Evolutionary conservation across 2,329 filamentous ascomycete genomes (phyloP).

Genomic region (Onygenales sp.): DNA sequence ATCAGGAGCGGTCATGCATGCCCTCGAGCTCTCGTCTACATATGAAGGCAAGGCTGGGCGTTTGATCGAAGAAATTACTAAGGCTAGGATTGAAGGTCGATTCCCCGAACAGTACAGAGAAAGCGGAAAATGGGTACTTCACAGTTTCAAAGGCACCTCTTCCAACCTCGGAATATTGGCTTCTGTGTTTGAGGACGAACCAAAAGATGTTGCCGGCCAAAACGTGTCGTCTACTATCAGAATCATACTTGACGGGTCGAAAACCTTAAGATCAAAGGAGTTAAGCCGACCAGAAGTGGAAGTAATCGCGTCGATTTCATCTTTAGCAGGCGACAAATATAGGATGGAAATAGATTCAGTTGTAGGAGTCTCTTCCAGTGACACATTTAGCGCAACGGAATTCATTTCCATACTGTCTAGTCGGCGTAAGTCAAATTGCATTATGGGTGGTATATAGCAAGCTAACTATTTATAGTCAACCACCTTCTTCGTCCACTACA

Average conservation of each 20-base stretch:
- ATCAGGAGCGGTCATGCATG: conserved; percentile 42
- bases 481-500: conserved; percentile 64
- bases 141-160: conserved; percentile 54
- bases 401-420: conserved; percentile 67
- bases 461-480: conserved; percentile 45
- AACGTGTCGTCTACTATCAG: conserved; percentile 24
- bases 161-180: conserved; percentile 45
- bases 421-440: conserved; percentile 49
- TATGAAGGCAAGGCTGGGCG: conserved; percentile 71
- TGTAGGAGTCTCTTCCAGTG: conserved; percentile 61
- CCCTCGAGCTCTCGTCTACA: conserved; percentile 61
- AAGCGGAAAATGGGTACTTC: conserved; percentile 67
- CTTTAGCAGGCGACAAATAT: conserved; percentile 53
- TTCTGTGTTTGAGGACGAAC: conserved; percentile 33
- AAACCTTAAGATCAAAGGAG: conserved; percentile 17
- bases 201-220: conserved; percentile 45
- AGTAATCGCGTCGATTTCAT: conserved; percentile 58
- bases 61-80: conserved; percentile 75
- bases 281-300: conserved; percentile 27
- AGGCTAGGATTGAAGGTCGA: conserved; percentile 74
- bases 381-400: conserved; percentile 63
- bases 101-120: conserved; percentile 80
- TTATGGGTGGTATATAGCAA: neutral
- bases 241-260: conserved; percentile 28
- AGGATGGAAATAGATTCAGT: conserved; percentile 53